These are phyloP conservation scores for Tricholoma bakamatsutake DNA, from an alignment of 768 basidiomycete species.

Conservation along the genomic window DNA sequence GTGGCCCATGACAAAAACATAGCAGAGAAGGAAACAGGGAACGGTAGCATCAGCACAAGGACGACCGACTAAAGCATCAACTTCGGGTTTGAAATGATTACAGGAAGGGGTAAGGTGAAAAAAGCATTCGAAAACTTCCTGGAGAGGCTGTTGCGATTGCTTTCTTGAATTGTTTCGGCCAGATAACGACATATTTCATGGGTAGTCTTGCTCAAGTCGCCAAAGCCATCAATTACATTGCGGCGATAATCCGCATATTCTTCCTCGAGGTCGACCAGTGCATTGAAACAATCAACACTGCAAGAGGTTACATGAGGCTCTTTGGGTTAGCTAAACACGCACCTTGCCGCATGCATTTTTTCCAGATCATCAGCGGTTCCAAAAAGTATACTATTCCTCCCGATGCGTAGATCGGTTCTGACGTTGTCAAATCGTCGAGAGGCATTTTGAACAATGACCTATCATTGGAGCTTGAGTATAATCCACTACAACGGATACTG, in stretches of 20 bases:
- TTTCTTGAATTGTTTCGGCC: slow-evolving; percentile 36
- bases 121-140: slow-evolving; percentile 46
- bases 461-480: background rate
- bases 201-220: slow-evolving; percentile 36
- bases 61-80: slow-evolving; percentile 7
- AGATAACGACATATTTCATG: slow-evolving; percentile 30
- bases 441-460: slow-evolving; percentile 47
- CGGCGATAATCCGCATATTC: slow-evolving; percentile 42
- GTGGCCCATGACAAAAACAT: background rate
- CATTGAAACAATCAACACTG: slow-evolving; percentile 49
- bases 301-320: slow-evolving; percentile 1
- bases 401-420: slow-evolving; percentile 36
- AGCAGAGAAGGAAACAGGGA: background rate
- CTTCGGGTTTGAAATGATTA: slow-evolving; percentile 14
- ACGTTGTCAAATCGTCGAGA: slow-evolving; percentile 42
- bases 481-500: background rate
- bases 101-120: slow-evolving; percentile 24
- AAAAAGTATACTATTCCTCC: slow-evolving; percentile 40
- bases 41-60: background rate
- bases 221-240: slow-evolving; percentile 33
- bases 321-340: slow-evolving; percentile 4
- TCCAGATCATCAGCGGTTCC: slow-evolving; percentile 39
- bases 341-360: slow-evolving; percentile 42
- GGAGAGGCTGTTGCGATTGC: slow-evolving; percentile 42
- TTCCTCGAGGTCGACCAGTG: slow-evolving; percentile 48